Conservation (phyloP, 2,329 filamentous ascomycete genomes). For the Pleomassaria siparia region DNA sequence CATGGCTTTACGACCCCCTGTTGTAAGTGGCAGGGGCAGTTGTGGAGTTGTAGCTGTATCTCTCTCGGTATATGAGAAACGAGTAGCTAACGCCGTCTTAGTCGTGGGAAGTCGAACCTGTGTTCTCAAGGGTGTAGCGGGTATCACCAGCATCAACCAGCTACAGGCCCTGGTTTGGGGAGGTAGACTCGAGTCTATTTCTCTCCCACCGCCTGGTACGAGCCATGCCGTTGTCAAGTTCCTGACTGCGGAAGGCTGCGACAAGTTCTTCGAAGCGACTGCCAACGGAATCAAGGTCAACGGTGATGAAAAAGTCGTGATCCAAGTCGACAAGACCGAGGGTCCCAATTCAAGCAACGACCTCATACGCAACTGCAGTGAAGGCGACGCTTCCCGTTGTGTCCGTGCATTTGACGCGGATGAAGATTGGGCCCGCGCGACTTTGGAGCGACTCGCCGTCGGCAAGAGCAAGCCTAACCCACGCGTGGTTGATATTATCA, state of each 20-base stretch:
- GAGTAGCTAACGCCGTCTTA: conserved; percentile 4
- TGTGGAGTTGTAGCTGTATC: too few relatives aligned
- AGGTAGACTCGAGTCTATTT: conserved; percentile 36
- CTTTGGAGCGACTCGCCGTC: conserved; percentile 43
- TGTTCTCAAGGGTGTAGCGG: conserved; percentile 27
- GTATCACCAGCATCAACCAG: conserved; percentile 25
- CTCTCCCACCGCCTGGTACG: conserved; percentile 25
- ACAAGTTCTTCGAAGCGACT: conserved; percentile 36
- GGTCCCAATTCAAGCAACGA: conserved; percentile 42
- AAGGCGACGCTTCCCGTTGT: conserved; percentile 48
- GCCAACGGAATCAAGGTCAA: conserved; percentile 30
- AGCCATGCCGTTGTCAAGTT: conserved; percentile 34
- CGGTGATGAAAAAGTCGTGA: conserved; percentile 17
- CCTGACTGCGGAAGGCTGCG: conserved; percentile 33
- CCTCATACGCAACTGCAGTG: conserved; percentile 44
- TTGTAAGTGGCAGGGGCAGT: too few relatives aligned
- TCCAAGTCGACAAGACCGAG: conserved; percentile 32
- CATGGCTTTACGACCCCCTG: too few relatives aligned
- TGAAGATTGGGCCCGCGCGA: conserved; percentile 41
- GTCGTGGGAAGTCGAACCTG: conserved; percentile 26
- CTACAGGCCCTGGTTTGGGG: conserved; percentile 43
- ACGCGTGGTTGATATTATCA: conserved; percentile 49
- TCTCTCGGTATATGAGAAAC: background rate
- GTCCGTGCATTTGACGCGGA: conserved; percentile 48
- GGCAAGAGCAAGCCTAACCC: conserved; percentile 31